A percentile compares a stretch with the other conserved stretches of the same genome.
phyloP scores from a whole-genome alignment of 1,284 basidiomycete genomes.

The Ceratobasidium sp. region DNA sequence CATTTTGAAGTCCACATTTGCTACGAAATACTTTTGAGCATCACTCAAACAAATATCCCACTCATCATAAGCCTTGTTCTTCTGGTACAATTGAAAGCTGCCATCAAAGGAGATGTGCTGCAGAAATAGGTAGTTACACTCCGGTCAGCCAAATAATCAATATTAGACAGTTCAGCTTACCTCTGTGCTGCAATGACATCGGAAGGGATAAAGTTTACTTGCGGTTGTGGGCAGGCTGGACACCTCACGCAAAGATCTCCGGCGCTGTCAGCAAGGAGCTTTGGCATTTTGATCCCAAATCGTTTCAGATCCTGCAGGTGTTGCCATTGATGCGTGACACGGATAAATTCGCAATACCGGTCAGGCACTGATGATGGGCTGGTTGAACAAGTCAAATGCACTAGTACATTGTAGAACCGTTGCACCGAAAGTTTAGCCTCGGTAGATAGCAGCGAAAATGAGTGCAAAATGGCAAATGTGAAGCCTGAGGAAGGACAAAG shows the following conservation, averaged over 20 bases:
- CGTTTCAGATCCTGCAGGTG: not conserved
- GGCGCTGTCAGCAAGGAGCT: not conserved
- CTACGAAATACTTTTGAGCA: not conserved
- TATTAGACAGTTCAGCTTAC: too few species aligned
- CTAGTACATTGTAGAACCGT: not conserved
- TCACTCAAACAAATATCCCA: slow-evolving; percentile 1
- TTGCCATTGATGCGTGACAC: not conserved
- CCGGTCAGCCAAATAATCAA: too few species aligned
- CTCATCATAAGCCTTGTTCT: not conserved
- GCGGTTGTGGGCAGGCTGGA: too few species aligned
- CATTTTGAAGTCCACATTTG: not conserved
- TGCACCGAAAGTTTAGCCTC: not conserved
- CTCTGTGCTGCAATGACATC: too few species aligned
- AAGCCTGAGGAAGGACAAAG: not conserved
- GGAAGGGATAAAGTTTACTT: too few species aligned
- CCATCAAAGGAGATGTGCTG: slow-evolving; percentile 3
- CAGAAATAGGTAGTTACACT: not conserved
- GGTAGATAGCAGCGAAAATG: not conserved
- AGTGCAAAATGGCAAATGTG: not conserved
- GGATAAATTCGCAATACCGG: not conserved
- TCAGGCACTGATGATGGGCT: not conserved
- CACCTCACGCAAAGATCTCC: not conserved
- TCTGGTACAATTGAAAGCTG: not conserved
- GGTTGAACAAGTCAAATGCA: not conserved
- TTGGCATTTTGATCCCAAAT: too few species aligned